Evolutionary conservation across 2,329 filamentous ascomycete genomes (phyloP), one percentile per base, ranked within the genome.

Genomic region (Colletotrichum filicis): DNA sequence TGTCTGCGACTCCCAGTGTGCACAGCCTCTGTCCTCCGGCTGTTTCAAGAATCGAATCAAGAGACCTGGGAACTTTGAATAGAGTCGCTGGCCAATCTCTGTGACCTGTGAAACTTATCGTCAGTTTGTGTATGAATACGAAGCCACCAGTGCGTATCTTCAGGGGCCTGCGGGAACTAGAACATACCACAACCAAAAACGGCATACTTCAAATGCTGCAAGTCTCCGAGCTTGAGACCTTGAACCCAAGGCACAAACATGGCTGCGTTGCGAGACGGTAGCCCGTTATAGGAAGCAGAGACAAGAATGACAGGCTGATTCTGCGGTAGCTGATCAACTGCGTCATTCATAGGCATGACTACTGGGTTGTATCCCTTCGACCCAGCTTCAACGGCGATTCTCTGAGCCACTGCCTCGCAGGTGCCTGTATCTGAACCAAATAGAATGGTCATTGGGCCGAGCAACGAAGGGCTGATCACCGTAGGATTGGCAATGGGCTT

Each of bases 271-370:
- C 93, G 91, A 0, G 92, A 89, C 0, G 92, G 91, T 65, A 92
- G 85, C 0, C 92, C 92, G 76, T 94, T 92, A 76, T 94, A 94
- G 2, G 89, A 91, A 0, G 92, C 87, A 0, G 89, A 90, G 74
- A 94, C 87, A 68, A 94, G 84, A 16, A 93, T 82, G 0, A 92
- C 84, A 0, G 92, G 91, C 12, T 87, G 83, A 26, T 87, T 84
- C 61, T 83, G 88, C 0, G 91, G 88, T 0, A 94, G 76, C 5
- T 86, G 84, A 57, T 88, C 86, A 4, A 86, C 87, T 0, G 88
- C 90, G 0, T 85, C 83, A 76, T 94, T 90, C 58, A 94, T 85
- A 84, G n/a, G 86, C 84, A 11, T 89, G 82, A 28, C 83, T 83
- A 2, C 79, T 78, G 0, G 88, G 4, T 79, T 79, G 77, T 88